These are phyloP conservation scores for Vitis rotundifolia DNA, from an alignment of 164 flowering plant genomes.

Conservation along the genomic window DNA sequence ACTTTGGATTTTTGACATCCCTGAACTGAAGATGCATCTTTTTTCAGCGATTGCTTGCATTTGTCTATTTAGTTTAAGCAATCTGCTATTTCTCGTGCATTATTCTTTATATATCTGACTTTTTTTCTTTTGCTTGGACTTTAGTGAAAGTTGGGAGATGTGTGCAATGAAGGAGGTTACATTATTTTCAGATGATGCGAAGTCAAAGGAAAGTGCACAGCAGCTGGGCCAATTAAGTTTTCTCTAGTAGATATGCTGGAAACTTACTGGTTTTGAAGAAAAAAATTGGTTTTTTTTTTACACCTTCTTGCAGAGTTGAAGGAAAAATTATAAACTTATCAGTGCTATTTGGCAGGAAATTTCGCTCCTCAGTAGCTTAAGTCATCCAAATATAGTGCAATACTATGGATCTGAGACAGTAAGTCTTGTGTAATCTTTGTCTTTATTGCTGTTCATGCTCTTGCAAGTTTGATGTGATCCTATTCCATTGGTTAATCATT, in stretches of 20 bases:
- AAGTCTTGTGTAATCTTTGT: not conserved
- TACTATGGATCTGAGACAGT: no score
- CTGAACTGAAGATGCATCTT: no score
- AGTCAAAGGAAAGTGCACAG: constrained; percentile 46
- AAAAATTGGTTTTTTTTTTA: not conserved
- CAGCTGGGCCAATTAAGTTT: constrained; percentile 45
- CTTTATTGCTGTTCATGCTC: not conserved
- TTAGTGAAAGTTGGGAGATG: constrained; percentile 57
- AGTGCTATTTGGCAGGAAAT: not conserved
- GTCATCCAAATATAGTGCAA: no score
- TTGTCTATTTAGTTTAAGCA: no score
- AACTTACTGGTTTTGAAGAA: not conserved
- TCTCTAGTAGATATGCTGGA: not conserved
- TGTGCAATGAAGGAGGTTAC: constrained; percentile 69
- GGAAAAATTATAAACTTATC: not conserved
- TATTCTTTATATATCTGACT: not conserved
- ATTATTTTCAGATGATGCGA: constrained; percentile 44
- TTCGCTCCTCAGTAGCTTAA: no score
- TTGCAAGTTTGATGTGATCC: not conserved
- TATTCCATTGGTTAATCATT: no score
- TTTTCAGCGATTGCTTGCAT: no score
- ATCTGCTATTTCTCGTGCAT: no score
- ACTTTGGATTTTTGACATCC: no score
- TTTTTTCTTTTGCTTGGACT: constrained; percentile 1
- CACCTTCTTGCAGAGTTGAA: not conserved